phyloP scores from a whole-genome alignment of 179 eudicot species.

The Beta corolliflora region DNA sequence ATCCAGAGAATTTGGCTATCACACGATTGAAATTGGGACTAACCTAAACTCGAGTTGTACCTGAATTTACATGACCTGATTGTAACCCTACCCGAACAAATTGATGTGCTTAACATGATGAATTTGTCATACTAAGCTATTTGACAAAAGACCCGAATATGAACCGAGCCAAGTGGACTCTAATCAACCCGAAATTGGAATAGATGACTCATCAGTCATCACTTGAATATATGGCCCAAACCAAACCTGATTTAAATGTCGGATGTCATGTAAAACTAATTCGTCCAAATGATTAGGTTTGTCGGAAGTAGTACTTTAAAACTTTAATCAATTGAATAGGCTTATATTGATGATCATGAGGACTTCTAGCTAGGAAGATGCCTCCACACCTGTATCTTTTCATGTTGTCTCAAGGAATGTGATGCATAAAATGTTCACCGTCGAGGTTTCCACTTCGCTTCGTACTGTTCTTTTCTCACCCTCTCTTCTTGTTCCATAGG shows the following conservation, averaged over 20 bases:
- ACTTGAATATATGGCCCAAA: neutral
- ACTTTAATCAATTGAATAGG: neutral
- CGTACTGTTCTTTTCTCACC: neutral
- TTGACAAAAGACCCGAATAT: neutral
- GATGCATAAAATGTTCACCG: too few relatives aligned
- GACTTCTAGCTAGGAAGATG: neutral
- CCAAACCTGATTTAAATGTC: neutral
- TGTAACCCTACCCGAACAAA: neutral
- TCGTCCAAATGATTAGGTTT: neutral
- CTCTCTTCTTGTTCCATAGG: conserved; percentile 40
- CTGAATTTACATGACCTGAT: neutral
- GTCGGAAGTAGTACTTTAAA: neutral
- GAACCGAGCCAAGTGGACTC: neutral
- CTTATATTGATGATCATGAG: neutral
- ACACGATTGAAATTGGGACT: neutral
- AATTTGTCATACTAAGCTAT: neutral
- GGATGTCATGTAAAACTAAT: neutral
- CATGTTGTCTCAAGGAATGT: neutral
- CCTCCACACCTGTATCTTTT: neutral
- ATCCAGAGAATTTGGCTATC: neutral
- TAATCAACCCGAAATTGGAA: neutral
- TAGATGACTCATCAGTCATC: too few relatives aligned
- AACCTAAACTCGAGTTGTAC: neutral
- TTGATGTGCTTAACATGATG: neutral
- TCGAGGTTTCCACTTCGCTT: neutral